Base-by-base conservation (phyloP, 1,284 basidiomycete species). In the Leccinum pachyderme region DNA sequence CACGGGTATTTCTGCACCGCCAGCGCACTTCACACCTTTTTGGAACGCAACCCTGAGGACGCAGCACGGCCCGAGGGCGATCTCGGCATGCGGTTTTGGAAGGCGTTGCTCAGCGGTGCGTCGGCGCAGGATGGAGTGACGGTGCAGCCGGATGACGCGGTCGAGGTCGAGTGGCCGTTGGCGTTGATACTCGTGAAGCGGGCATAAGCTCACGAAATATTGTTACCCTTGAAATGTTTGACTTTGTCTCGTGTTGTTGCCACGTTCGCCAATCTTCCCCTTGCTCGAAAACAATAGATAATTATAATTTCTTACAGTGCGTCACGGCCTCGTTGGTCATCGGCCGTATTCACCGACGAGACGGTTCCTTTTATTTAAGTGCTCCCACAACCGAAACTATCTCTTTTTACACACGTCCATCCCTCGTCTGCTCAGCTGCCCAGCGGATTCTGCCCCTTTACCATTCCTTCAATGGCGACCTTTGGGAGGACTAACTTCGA, bases 111-210 rank as follows among this genome's bases (percentile, higher is more conserved):
- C 55, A 73, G 75, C 50, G 72, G 39, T 2, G 69, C 55, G 1
- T 76, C n/a, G 75, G 75, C 1, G 51, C 71, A 65, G 41, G 72
- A 71, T 7, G 72, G 71, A 2, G 70, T 65, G 1, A 62, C 58
- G 18, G 71, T 68, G 43, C 59, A 71, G 2, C 75, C 75, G 7
- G 68, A 67, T 41, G 82, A 83, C 46, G 69, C 72, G 47, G 70
- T 92, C 7, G 77, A 80, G 31, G 77, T 91, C 3, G 89, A 88
- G 60, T 93, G 88, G 89, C 88, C 90, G 7, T 62, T 91, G 56
- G 86, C 87, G 15, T 56, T 91, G 57, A 71, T 91, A 32, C 73
- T 90, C 58, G 83, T 75, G n/a, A 76, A 73, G 64, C 75, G 64
- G 59, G 56, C 61, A 1, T 67, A 28, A 39, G 45, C 29, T 4